These are phyloP conservation scores for Linum lewisii DNA, from an alignment of 345 rosid genomes.

Conservation along the genomic window DNA sequence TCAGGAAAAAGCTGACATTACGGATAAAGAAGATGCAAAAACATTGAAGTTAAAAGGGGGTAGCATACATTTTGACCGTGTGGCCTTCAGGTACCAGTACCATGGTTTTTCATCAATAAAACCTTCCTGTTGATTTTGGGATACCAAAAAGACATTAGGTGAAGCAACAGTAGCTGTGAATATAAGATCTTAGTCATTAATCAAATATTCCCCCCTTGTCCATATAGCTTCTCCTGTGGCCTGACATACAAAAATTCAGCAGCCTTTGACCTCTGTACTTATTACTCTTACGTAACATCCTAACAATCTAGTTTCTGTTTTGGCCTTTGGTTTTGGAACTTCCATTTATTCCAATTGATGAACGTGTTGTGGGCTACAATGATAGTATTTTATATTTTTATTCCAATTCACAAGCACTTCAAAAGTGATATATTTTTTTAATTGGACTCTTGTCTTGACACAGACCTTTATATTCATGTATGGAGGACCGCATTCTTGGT, in stretches of 20 bases:
- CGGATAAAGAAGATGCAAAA: slow-evolving; percentile 48
- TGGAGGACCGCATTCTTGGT: too few species aligned
- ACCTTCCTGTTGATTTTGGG: background rate
- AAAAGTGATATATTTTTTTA: too few species aligned
- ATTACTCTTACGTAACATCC: background rate
- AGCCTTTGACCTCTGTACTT: too few species aligned
- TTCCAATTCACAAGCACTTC: too few species aligned
- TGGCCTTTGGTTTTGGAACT: background rate
- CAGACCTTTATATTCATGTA: too few species aligned
- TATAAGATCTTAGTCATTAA: background rate
- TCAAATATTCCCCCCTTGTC: background rate
- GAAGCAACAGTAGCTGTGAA: background rate
- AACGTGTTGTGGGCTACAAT: too few species aligned
- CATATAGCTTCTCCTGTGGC: background rate
- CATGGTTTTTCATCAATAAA: slow-evolving; percentile 10
- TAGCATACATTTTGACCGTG: slow-evolving; percentile 68
- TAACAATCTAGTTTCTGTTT: background rate
- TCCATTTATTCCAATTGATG: too few species aligned
- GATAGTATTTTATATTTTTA: too few species aligned
- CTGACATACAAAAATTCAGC: background rate
- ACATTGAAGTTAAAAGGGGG: slow-evolving; percentile 75
- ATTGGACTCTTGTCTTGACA: too few species aligned
- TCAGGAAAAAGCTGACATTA: slow-evolving; percentile 87
- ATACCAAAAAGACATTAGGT: background rate
- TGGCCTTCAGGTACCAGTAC: slow-evolving; percentile 77